Percentiles rank a stretch among this genome's conserved stretches.
These are phyloP conservation scores for Exophiala sideris DNA, from an alignment of 2,329 filamentous ascomycete genomes.

Conservation along the genomic window DNA sequence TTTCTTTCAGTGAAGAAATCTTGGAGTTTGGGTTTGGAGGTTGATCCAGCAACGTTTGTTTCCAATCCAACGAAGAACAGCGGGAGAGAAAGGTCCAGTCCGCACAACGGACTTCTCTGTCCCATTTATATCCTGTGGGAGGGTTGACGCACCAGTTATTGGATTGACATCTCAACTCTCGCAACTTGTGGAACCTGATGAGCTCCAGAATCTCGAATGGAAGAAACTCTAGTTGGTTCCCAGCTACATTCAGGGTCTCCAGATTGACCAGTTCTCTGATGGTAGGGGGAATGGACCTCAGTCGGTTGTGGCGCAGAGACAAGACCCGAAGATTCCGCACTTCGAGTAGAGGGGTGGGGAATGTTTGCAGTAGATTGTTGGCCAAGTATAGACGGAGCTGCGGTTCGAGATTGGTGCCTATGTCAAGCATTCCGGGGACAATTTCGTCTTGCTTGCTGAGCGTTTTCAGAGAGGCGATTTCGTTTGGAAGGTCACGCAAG, in stretches of 20 bases:
- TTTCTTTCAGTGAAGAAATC: constrained; percentile 43
- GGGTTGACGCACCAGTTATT: constrained; percentile 20
- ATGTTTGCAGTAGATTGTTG: constrained; percentile 38
- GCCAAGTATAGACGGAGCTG: constrained; percentile 44
- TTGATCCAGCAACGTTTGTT: constrained; percentile 28
- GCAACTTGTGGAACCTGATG: constrained; percentile 27
- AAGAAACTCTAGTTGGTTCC: constrained; percentile 41
- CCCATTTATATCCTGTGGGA: neutral
- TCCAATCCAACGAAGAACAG: constrained; percentile 31
- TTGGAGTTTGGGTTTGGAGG: constrained; percentile 14
- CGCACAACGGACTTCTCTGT: too few species aligned
- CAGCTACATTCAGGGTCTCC: constrained; percentile 44
- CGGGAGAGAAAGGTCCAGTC: neutral
- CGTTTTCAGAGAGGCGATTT: constrained; percentile 18
- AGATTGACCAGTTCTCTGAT: constrained; percentile 42
- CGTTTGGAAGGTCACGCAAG: constrained; percentile 15
- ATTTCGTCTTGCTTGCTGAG: constrained; percentile 27
- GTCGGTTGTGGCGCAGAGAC: constrained; percentile 46
- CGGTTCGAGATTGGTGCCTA: constrained; percentile 34
- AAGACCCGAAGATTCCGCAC: constrained; percentile 41
- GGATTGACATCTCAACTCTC: constrained; percentile 16
- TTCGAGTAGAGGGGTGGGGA: constrained; percentile 42
- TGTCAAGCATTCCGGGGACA: constrained; percentile 24
- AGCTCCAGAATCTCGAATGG: constrained; percentile 46
- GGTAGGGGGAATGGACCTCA: constrained; percentile 39